Evolutionary conservation across 192 early-diverging fungal genomes (phyloP), one percentile per base, ranked within the genome.

Genomic region (Coemansia aciculifera): DNA sequence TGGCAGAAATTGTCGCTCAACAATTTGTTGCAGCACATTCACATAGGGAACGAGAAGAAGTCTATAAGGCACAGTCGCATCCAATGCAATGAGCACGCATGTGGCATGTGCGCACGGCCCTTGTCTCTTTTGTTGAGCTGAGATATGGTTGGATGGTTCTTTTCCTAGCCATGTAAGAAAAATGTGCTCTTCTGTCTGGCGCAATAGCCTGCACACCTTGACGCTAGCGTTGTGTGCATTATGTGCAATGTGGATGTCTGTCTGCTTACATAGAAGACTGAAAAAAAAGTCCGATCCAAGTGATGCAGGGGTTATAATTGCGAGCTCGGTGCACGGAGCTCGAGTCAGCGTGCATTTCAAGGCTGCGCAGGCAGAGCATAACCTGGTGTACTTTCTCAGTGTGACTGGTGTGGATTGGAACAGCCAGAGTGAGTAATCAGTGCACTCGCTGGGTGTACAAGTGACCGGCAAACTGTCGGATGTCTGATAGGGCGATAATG

Each of bases 61-160:
- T 31, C 51, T 29, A 27, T 31, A 54, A 31, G 24, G 23, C 43
- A 21, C 51, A 29, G 51, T 54, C 27, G 51, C 13, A 31, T 27
- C 51, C 51, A 54, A 54, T 29, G 51, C 51, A 54, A 24, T 54
- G 11, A 54, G 51, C 51, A 54, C 51, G 51, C 51, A 54, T 54
- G 51, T 29, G 27, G 24, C 51, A 54, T 54, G 24, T 29, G 51
- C 27, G 51, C 13, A 27, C 24, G 24, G 51, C 51, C 27, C 51
- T 54, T 54, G 51, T 31, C 51, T 23, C 44, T 19, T n/a, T 46
- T 48, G 44, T 48, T 48, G 44, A 48, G 44, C 44, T 19, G 44
- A 23, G 1, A 21, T 48, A 1, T 19, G 44, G 1, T 48, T 48
- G 44, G 44, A 19, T 48, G 44, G 19, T 21, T 48, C 44, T 48